Evolutionary conservation across 345 rosid species (phyloP), one percentile per base, ranked within the genome.

Genomic region (Bruguiera gymnorhiza): DNA sequence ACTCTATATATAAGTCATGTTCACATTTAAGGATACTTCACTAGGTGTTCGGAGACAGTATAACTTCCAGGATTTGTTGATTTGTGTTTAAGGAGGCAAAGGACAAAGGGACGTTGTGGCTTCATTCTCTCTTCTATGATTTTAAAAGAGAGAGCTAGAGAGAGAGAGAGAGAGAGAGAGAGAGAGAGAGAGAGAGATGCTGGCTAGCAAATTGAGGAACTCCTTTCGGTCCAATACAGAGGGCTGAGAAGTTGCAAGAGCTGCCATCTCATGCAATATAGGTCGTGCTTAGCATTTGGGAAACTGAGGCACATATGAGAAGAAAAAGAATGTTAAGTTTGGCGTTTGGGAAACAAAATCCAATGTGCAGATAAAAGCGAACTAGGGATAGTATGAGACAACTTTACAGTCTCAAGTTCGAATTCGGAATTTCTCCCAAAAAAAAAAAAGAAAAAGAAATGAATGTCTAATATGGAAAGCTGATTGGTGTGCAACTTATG

Each of bases 271-370:
- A 54, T 54, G 58, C 58, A 54, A 54, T 6, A 4, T 54, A 54
- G 58, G 37, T 11, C 26, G 21, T 11, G 21, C 58, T 54, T 54
- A 21, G 58, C 26, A 21, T 20, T 37, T 37, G 46, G 46, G 46
- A 8, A 37, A 37, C 46, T 0, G 8, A 37, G 13, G 3, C 1
- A 13, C 46, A 37, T 37, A 8, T 36, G 39, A 6, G 24, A 53
- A 19, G 29, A 18, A 15, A 32, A 15, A 20, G 20, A 18, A 53
- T n/a, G 10, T 54, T 54, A 8, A 54, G 58, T 59, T 51, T 70
- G 77, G 69, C 85, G 1, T 27, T 27, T 27, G 29, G 39, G 9
- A 37, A 37, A 37, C 11, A 37, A 37, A 37, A 37, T 37, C 10
- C 1, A 37, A 37, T 8, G 10, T 8, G 46, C 8, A 6, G 39